Base-by-base conservation (phyloP, 2,329 filamentous ascomycete genomes). In the Huntiella savannae region DNA sequence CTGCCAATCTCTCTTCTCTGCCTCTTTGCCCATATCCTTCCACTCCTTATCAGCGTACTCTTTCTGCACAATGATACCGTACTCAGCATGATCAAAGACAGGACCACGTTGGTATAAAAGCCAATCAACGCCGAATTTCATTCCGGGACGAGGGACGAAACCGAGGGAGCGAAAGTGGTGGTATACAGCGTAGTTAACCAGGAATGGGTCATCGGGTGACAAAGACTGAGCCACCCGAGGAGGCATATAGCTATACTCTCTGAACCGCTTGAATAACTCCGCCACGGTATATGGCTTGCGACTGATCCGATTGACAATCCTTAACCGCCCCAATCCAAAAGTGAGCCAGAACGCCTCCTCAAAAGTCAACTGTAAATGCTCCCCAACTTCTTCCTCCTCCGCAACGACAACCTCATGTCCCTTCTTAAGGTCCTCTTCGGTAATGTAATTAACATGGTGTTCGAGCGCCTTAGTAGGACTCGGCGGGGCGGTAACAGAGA, bases 131-230 rank as follows among this genome's bases (percentile, higher is more conserved):
- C 83, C 84, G 55, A 98, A 98, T 58, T 98, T 98, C 58, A 93
- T 79, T 33, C 91, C 92, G 4, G 82, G 77, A 11, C 92, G 79
- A 0, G 92, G 81, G 1, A 95, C 84, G 88, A 91, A 98, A 17
- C 91, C 91, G 0, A 96, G 69, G 0, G 86, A 93, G 34, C 91
- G 80, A 63, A 94, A 98, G 59, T 98, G 88, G 58, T 98, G 91
- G 59, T 94, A 98, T 13, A 84, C 84, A 10, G 77, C 77, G 56
- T 96, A 98, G 49, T 84, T 79, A 1, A 94, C 60, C 15, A 96
- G 65, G 60, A 98, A 98, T 0, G 75, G 71, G 55, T 93, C 83
- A 58, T 94, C 85, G 0, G 85, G 76, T 12, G 71, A 67, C 3
- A 85, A 66, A 10, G 58, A 57, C 3, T 58, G 54, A 0, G 59